Conservation (phyloP, 1,284 basidiomycete genomes). For the Leccinum solheimii region DNA sequence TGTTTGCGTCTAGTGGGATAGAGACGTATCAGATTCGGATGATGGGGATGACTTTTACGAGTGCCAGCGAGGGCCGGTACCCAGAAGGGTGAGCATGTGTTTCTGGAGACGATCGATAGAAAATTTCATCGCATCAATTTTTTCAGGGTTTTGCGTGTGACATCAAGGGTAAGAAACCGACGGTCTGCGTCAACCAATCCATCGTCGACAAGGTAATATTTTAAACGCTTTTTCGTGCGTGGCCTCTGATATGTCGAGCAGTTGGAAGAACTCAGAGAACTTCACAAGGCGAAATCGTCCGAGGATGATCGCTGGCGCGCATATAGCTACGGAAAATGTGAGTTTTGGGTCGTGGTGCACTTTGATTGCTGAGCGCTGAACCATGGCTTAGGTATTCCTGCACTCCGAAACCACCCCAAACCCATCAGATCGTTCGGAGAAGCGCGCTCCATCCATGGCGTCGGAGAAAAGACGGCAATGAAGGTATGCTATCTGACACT, state of each 20-base stretch:
- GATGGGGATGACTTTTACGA: constrained; percentile 16
- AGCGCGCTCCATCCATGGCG: constrained; percentile 61
- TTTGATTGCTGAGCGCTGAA: constrained; percentile 19
- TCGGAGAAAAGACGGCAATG: constrained; percentile 73
- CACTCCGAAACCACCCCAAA: constrained; percentile 52
- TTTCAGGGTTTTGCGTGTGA: constrained; percentile 64
- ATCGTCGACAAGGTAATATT: constrained; percentile 61
- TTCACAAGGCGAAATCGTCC: constrained; percentile 57
- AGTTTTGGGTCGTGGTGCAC: not conserved
- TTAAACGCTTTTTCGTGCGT: not conserved
- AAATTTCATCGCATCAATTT: not conserved
- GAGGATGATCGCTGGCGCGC: constrained; percentile 65
- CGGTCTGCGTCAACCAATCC: constrained; percentile 57
- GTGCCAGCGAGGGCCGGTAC: not conserved
- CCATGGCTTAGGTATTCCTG: constrained; percentile 49
- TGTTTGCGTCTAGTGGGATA: constrained; percentile 22
- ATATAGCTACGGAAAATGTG: constrained; percentile 63
- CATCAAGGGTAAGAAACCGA: constrained; percentile 37
- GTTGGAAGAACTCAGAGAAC: constrained; percentile 60
- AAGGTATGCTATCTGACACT: constrained; percentile 52
- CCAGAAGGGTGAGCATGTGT: constrained; percentile 18
- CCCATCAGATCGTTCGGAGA: constrained; percentile 65
- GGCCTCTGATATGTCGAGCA: constrained; percentile 30
- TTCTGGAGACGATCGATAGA: not conserved
- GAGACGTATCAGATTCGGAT: constrained; percentile 28